phyloP scores from a whole-genome alignment of 176 grass and related monocot genomes.

The Lolium perenne region DNA sequence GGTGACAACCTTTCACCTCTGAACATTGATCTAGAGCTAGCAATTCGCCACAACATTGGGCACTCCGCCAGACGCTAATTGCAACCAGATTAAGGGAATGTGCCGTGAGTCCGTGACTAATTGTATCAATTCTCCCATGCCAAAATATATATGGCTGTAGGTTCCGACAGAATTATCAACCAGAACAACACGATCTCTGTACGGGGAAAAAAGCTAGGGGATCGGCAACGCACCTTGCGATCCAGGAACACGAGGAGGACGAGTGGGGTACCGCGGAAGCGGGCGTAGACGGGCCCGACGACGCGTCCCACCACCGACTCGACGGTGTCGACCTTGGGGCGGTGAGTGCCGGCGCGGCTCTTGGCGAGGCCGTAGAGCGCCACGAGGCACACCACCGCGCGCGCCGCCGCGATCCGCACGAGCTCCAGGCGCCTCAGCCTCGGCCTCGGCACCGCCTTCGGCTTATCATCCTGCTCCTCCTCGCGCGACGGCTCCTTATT shows the following conservation, averaged over 20 bases:
- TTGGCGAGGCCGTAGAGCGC: slow-evolving; percentile 55
- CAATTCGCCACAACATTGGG: background rate
- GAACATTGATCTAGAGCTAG: slow-evolving; percentile 2
- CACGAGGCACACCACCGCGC: slow-evolving; percentile 38
- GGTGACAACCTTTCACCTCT: background rate
- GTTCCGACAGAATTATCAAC: background rate
- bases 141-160: background rate
- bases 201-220: background rate
- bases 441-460: background rate
- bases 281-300: slow-evolving; percentile 34
- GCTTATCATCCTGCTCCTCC: background rate
- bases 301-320: slow-evolving; percentile 40
- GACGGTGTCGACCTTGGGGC: slow-evolving; percentile 41
- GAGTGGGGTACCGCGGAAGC: slow-evolving; percentile 37
- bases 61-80: background rate
- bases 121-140: no score
- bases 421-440: slow-evolving; percentile 55
- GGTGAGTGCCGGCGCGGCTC: slow-evolving; percentile 52
- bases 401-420: slow-evolving; percentile 22
- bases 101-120: no score
- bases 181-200: background rate
- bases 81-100: background rate
- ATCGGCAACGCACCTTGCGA: slow-evolving; percentile 41
- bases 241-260: slow-evolving; percentile 56
- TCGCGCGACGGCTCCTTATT: background rate